phyloP scores from a whole-genome alignment of 345 rosid genomes.

The Gossypium raimondii region DNA sequence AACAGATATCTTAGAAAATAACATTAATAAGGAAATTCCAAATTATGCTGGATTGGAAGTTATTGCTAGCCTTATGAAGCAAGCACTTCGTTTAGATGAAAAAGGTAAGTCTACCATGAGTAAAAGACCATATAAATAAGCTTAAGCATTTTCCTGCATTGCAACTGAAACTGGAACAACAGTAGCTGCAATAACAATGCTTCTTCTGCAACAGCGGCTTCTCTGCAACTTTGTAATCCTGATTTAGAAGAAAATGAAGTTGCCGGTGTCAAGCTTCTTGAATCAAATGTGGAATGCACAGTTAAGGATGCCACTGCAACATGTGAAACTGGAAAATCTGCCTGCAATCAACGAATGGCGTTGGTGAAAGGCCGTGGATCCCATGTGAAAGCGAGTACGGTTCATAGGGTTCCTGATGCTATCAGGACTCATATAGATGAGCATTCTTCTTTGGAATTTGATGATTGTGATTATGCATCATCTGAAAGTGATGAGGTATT shows the following conservation, averaged over 20 bases:
- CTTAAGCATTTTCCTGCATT: background rate
- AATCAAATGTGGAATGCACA: slow-evolving; percentile 8
- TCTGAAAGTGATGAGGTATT: slow-evolving; percentile 51
- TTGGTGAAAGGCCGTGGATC: slow-evolving; percentile 27
- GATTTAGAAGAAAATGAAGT: slow-evolving; percentile 21
- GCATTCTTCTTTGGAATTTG: slow-evolving; percentile 31
- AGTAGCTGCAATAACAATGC: slow-evolving; percentile 17
- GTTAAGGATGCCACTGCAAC: slow-evolving; percentile 19
- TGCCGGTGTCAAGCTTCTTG: slow-evolving; percentile 19
- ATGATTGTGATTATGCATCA: slow-evolving; percentile 39
- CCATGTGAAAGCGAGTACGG: slow-evolving; percentile 25
- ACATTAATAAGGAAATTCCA: slow-evolving; percentile 29
- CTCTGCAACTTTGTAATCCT: slow-evolving; percentile 24
- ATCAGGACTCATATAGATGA: slow-evolving; percentile 24
- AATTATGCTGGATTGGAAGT: slow-evolving; percentile 23
- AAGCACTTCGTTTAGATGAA: slow-evolving; percentile 24
- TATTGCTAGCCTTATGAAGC: slow-evolving; percentile 25
- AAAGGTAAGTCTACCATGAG: slow-evolving; percentile 32
- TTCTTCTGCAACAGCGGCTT: slow-evolving; percentile 33
- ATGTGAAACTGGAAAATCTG: slow-evolving; percentile 23
- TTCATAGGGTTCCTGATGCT: slow-evolving; percentile 30
- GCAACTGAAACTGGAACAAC: slow-evolving; percentile 11
- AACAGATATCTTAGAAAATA: slow-evolving; percentile 28
- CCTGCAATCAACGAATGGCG: slow-evolving; percentile 20
- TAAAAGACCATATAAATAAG: background rate